These are phyloP conservation scores for Scheffersomyces lignicola DNA, from an alignment of 1,139 yeast species.

Conservation along the genomic window DNA sequence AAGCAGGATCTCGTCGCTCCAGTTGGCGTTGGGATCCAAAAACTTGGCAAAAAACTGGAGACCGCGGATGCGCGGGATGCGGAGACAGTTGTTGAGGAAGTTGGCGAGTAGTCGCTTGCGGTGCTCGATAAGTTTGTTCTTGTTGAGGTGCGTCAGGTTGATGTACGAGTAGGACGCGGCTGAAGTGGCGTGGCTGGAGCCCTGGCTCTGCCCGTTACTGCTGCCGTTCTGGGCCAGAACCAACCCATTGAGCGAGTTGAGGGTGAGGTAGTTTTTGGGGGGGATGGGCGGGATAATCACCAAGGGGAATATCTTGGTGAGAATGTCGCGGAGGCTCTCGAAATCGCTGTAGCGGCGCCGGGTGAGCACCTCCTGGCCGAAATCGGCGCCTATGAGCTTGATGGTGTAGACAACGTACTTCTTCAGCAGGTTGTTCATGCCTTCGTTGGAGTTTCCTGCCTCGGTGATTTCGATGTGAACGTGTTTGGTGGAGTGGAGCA, in stretches of 20 bases:
- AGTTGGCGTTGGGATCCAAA: conserved; percentile 80
- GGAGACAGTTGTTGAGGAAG: conserved; percentile 75
- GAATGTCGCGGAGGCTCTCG: conserved; percentile 71
- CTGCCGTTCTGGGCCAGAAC: conserved; percentile 14
- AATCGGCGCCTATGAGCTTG: conserved; percentile 40
- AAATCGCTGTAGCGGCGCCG: conserved; percentile 90
- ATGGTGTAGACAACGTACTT: conserved; percentile 80
- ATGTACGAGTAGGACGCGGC: conserved; percentile 36
- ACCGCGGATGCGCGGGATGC: conserved; percentile 54
- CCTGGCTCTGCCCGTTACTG: conserved; percentile 7
- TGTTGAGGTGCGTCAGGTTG: conserved; percentile 44
- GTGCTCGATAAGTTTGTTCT: conserved; percentile 48
- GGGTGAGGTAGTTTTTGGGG: conserved; percentile 67
- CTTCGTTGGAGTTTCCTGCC: conserved; percentile 79
- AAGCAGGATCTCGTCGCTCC: conserved; percentile 56
- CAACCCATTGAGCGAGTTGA: conserved; percentile 37
- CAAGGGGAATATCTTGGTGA: conserved; percentile 77
- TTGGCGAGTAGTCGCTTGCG: conserved; percentile 77
- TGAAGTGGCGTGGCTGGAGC: conserved; percentile 7
- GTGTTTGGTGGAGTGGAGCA: conserved; percentile 31
- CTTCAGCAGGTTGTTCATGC: conserved; percentile 58
- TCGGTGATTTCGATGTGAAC: conserved; percentile 60
- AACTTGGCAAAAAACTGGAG: conserved; percentile 72
- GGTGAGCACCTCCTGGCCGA: conserved; percentile 54
- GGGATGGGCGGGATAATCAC: conserved; percentile 91